phyloP scores from a whole-genome alignment of 1,139 yeast genomes.

The Candida tropicalis region DNA sequence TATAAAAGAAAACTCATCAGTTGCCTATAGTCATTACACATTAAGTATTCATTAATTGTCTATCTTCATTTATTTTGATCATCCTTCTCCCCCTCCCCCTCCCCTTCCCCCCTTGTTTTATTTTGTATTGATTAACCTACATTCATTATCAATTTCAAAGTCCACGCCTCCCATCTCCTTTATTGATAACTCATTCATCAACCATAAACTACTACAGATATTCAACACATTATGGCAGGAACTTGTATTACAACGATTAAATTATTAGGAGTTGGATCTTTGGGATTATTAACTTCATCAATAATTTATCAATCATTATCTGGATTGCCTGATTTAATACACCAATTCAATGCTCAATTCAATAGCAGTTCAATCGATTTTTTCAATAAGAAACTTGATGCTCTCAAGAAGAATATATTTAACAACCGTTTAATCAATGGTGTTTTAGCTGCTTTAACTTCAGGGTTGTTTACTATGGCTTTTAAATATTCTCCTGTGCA shows the following conservation, averaged over 20 bases:
- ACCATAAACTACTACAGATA: neutral
- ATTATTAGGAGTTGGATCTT: conserved; percentile 52
- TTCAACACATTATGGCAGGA: no score
- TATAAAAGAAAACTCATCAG: no score
- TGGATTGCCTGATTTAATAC: conserved; percentile 39
- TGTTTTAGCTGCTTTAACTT: conserved; percentile 39
- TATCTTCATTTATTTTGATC: neutral
- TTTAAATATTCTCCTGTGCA: conserved; percentile 41
- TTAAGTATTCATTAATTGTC: neutral
- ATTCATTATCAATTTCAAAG: no score
- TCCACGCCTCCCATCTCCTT: no score
- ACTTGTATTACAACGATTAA: conserved; percentile 54
- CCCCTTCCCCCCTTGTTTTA: neutral
- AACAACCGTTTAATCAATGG: conserved; percentile 32
- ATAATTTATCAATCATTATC: conserved; percentile 40
- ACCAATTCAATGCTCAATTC: conserved; percentile 24
- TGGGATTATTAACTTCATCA: conserved; percentile 51
- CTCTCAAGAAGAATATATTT: conserved; percentile 23
- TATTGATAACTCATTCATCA: no score
- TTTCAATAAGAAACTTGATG: conserved; percentile 9
- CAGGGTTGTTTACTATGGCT: conserved; percentile 45
- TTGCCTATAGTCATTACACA: no score
- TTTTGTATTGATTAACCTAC: no score
- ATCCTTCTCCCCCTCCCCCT: neutral
- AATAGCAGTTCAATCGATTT: conserved; percentile 8